These are phyloP conservation scores for Yamadazyma scolyti DNA, from an alignment of 805 yeast species.

Conservation along the genomic window DNA sequence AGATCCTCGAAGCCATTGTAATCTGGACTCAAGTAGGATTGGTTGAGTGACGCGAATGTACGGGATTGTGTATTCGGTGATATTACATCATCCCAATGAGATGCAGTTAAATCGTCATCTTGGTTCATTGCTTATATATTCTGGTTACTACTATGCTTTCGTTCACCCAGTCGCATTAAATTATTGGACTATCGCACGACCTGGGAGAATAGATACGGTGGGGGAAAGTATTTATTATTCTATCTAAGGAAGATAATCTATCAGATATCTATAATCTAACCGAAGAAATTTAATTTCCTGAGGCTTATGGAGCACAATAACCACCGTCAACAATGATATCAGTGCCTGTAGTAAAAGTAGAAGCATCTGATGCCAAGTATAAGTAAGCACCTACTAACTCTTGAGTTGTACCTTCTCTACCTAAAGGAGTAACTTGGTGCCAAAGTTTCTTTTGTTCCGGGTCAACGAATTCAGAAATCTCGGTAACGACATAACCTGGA, in stretches of 20 bases:
- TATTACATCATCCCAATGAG: slow-evolving; percentile 61
- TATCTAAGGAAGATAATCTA: too few relatives aligned
- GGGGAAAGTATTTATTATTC: too few relatives aligned
- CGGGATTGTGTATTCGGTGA: slow-evolving; percentile 26
- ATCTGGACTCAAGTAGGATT: slow-evolving; percentile 9
- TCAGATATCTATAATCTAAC: too few relatives aligned
- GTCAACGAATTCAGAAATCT: slow-evolving; percentile 34
- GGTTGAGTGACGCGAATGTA: not conserved
- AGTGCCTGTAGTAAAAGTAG: slow-evolving; percentile 42
- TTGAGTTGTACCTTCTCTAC: slow-evolving; percentile 42
- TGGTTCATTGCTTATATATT: slow-evolving; percentile 44
- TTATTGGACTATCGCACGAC: too few relatives aligned
- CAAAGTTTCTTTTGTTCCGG: slow-evolving; percentile 30
- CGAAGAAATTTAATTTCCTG: too few relatives aligned
- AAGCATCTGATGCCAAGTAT: slow-evolving; percentile 42
- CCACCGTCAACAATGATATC: slow-evolving; percentile 48
- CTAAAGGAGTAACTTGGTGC: slow-evolving; percentile 41
- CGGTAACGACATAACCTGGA: slow-evolving; percentile 43
- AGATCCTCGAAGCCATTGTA: slow-evolving; percentile 18
- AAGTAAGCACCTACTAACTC: slow-evolving; percentile 47
- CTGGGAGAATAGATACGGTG: too few relatives aligned
- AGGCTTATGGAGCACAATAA: slow-evolving; percentile 28
- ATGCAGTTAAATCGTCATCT: slow-evolving; percentile 47
- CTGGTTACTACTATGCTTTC: too few relatives aligned
- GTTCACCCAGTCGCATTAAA: too few relatives aligned